phyloP scores from a whole-genome alignment of 768 basidiomycete species.

The Arthromyces matolae region DNA sequence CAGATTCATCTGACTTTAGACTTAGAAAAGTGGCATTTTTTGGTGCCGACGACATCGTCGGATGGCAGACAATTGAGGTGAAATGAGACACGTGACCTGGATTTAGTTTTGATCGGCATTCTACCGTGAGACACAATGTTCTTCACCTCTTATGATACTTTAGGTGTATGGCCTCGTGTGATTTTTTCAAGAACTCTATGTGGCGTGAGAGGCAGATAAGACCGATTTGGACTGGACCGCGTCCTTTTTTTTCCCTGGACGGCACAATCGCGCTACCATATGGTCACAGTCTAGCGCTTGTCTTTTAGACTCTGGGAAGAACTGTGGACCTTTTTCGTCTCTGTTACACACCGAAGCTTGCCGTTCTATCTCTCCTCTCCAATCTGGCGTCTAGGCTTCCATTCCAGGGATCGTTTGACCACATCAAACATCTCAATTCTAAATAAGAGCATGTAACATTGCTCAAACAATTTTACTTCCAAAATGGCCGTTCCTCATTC shows the following conservation, averaged over 20 bases:
- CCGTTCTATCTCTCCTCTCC: conserved; percentile 10
- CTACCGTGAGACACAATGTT: too few species aligned
- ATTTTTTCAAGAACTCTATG: conserved; percentile 2
- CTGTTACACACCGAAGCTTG: conserved; percentile 1
- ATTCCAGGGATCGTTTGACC: conserved; percentile 14
- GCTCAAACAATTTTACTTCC: conserved; percentile 11
- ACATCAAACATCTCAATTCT: conserved; percentile 16
- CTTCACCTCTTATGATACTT: background rate
- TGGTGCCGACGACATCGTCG: background rate
- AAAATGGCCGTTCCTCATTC: background rate
- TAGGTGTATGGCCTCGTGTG: background rate
- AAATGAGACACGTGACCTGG: too few species aligned
- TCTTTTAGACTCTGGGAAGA: conserved; percentile 8
- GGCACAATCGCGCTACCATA: conserved; percentile 16
- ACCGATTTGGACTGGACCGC: conserved; percentile 6
- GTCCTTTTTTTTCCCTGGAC: conserved; percentile 21
- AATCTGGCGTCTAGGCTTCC: conserved; percentile 14
- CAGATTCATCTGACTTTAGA: too few species aligned
- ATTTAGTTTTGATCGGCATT: too few species aligned
- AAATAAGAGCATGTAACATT: conserved; percentile 14
- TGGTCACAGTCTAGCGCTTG: conserved; percentile 6
- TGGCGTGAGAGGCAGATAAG: conserved; percentile 14
- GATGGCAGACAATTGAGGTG: too few species aligned
- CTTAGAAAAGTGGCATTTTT: conserved; percentile 85
- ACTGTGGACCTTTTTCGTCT: conserved; percentile 3